Evolutionary conservation across 2,329 filamentous ascomycete species (phyloP), one percentile per base, ranked within the genome.

Genomic region (Cyanodermella asteris): DNA sequence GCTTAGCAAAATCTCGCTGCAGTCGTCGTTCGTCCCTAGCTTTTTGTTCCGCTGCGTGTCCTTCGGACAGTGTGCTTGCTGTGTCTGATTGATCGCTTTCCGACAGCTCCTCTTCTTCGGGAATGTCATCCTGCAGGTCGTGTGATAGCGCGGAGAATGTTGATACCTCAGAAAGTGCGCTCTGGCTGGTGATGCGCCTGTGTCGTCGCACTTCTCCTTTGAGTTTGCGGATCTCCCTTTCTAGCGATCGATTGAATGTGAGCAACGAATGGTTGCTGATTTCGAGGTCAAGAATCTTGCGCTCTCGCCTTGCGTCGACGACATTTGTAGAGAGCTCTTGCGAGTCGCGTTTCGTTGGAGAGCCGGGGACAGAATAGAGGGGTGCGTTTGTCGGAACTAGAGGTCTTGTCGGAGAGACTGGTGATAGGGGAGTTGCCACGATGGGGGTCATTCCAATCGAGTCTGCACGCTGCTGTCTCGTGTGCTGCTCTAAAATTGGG

Each of bases 241-340:
- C 87, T 0, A 97, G 54, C 0, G 81, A 87, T 26, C 82, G 64
- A 43, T 97, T 97, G 50, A 97, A 94, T 20, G 87, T 87, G 28
- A 91, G 65, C 3, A 97, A 61, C 2, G 82, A 93, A 1, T 80
- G 87, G 41, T 97, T 97, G 28, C 76, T 91, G 34, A 97, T 97
- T 44, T 97, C 80, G 5, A 97, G 56, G 44, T 97, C 87, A 36
- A 94, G 65, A 1, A 97, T 82, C 52, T 94, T 97, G 32, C 87
- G 68, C 47, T 94, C 87, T 18, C 80, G 66, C 16, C 87, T 67
- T 9, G 87, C 87, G 43, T 80, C 87, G n/a, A 74, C 65, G 7
- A 87, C 80, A 5, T n/a, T n/a, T n/a, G n/a, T n/a, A n/a, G n/a
- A n/a, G n/a, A n/a, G n/a, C n/a, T n/a, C n/a, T n/a, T n/a, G n/a